A percentile compares a stretch with the other conserved stretches of the same genome.
phyloP scores from a whole-genome alignment of 2,329 filamentous ascomycete genomes.

The Fonsecaea multimorphosa region DNA sequence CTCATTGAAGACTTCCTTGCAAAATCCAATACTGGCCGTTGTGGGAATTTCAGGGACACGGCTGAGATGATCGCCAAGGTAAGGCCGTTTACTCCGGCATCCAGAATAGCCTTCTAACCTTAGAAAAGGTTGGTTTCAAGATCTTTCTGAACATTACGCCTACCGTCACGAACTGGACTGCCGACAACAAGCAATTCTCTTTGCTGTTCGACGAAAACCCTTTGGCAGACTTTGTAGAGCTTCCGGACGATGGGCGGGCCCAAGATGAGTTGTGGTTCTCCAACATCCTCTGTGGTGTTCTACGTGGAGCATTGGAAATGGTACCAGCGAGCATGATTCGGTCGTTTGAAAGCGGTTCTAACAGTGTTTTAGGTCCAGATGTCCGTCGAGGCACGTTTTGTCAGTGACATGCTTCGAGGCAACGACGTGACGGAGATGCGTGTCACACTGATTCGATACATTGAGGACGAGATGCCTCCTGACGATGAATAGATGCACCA shows the following conservation, averaged over 20 bases:
- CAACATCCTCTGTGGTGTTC: conserved; percentile 92
- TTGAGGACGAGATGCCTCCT: conserved; percentile 95
- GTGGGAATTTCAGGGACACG: conserved; percentile 91
- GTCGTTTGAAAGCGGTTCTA: conserved; percentile 22
- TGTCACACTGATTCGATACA: conserved; percentile 87
- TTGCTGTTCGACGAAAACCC: conserved; percentile 97
- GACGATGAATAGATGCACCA: conserved; percentile 77
- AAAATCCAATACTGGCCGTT: conserved; percentile 88
- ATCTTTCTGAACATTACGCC: conserved; percentile 98
- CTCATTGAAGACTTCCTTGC: conserved; percentile 97
- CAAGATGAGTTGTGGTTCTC: conserved; percentile 99
- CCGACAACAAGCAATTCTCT: conserved; percentile 94
- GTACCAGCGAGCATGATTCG: conserved; percentile 55
- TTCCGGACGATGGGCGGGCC: conserved; percentile 92
- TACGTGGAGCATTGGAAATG: conserved; percentile 94
- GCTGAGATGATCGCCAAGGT: conserved; percentile 97
- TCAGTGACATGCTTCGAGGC: conserved; percentile 88
- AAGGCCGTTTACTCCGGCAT: conserved; percentile 30
- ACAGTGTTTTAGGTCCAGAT: conserved; percentile 72
- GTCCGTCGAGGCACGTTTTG: conserved; percentile 96
- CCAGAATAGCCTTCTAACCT: not conserved
- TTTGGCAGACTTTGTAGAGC: conserved; percentile 93
- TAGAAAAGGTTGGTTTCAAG: conserved; percentile 86
- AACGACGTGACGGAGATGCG: conserved; percentile 98
- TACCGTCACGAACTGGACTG: conserved; percentile 92